Percentiles rank a stretch among this genome's conserved stretches.
Conservation (phyloP, 306 rosid genomes). For the Prunus armeniaca region DNA sequence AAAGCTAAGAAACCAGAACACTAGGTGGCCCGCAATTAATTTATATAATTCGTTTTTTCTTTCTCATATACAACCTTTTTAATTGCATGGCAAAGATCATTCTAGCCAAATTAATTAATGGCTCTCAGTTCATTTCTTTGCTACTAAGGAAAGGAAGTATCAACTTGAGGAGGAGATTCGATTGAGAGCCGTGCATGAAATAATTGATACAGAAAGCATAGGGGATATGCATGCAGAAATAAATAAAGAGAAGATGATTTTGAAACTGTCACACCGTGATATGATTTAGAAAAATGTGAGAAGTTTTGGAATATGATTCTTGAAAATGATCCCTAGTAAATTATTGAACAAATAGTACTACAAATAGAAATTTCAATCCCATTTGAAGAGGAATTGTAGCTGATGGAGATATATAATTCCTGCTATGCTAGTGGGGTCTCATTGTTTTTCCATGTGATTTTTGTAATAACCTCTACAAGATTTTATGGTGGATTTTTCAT, state of each 20-base stretch:
- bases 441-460: conserved; percentile 26
- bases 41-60: not conserved
- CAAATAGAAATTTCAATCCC: conserved; percentile 10
- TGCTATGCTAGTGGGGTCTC: conserved; percentile 27
- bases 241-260: conserved; percentile 7
- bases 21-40: not conserved
- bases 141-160: conserved; percentile 31
- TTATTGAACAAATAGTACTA: not conserved
- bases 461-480: conserved; percentile 22
- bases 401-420: conserved; percentile 19
- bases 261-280: not conserved
- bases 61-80: not conserved
- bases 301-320: conserved; percentile 32
- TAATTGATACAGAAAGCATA: conserved; percentile 4
- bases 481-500: conserved; percentile 25
- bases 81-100: no score
- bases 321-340: conserved; percentile 9
- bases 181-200: conserved; percentile 11
- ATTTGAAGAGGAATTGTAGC: conserved; percentile 21
- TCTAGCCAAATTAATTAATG: not conserved
- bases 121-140: conserved; percentile 30
- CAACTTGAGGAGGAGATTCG: conserved; percentile 19
- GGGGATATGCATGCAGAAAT: conserved; percentile 17
- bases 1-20: not conserved
- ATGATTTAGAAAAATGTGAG: not conserved